Base-by-base conservation (phyloP, 2,329 filamentous ascomycete genomes). In the Helicocarpus griseus region DNA sequence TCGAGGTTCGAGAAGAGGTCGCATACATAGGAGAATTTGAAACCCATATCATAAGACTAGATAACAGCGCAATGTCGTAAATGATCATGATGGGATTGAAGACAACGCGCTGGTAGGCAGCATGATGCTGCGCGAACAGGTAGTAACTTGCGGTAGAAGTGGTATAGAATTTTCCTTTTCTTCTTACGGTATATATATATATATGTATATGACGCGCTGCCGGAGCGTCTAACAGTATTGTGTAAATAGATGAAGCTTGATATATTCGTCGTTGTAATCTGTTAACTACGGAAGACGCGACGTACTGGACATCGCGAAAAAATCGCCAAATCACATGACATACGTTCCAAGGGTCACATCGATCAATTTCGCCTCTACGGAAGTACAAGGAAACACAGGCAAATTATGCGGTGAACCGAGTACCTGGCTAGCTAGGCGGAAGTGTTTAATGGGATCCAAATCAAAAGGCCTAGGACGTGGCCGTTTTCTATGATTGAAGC, bases 1-100 rank as follows among this genome's bases (percentile, higher is more conserved):
- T 89, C 81, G 14, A 89, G 74, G 22, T 76, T 70, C 54, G 89
- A 81, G 40, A 95, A 75, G 3, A 95, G 73, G 55, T 86, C 80
- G 71, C 87, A 91, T 43, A 94, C 71, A 54, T 78, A 73, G n/a
- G 75, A 70, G 66, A 93, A 95, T 45, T 71, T 69, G 62, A 74
- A 73, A 11, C 69, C 67, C 71, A 73, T 74, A 49, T 22, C 54
- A 56, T 50, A 9, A 8, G n/a, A 22, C 14, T 14, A 31, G 14
- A 63, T 14, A 21, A n/a, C 6, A 17, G 21, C 33, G 14, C 13
- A n/a, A 33, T 26, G 14, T 13, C 45, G n/a, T 24, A 17, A n/a
- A 36, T 38, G 9, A 4, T 47, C 21, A 14, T 7, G 6, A 9
- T 6, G 31, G 14, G 11, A 3, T 24, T 28, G 19, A 36, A 26